phyloP scores from a whole-genome alignment of 305 asterid genomes.

The Rubia peregrina region DNA sequence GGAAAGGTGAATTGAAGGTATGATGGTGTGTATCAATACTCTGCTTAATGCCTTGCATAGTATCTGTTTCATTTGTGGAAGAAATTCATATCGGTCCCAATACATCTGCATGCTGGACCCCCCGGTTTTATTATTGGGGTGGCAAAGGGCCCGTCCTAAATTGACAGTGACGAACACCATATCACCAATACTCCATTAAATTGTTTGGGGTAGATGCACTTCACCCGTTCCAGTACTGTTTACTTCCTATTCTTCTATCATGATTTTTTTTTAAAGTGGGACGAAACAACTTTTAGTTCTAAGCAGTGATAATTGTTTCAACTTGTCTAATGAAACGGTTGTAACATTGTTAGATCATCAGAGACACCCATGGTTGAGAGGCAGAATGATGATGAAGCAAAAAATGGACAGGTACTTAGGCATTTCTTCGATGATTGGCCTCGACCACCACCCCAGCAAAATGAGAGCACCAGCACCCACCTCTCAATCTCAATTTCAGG shows the following conservation, averaged over 20 bases:
- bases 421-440: slow-evolving; percentile 88
- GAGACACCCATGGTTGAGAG: slow-evolving; percentile 29
- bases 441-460: slow-evolving; percentile 42
- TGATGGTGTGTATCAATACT: not conserved
- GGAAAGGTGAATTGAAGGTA: slow-evolving; percentile 28
- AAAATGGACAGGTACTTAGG: slow-evolving; percentile 38
- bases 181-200: slow-evolving; percentile 13
- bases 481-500: slow-evolving; percentile 62
- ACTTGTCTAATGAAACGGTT: not conserved
- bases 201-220: not conserved
- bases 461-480: slow-evolving; percentile 38
- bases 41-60: not conserved
- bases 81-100: slow-evolving; percentile 34
- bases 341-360: slow-evolving; percentile 38
- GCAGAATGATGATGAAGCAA: slow-evolving; percentile 23
- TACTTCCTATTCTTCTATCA: not conserved
- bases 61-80: slow-evolving; percentile 20
- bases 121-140: slow-evolving; percentile 2
- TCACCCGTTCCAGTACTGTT: too few relatives aligned
- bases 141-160: not conserved
- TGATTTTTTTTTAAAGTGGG: not conserved
- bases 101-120: slow-evolving; percentile 35
- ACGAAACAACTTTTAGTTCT: not conserved
- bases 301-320: not conserved
- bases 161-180: slow-evolving; percentile 14